These are phyloP conservation scores for Dacryopinax primogenitus DNA, from an alignment of 768 basidiomycete species.

Conservation along the genomic window DNA sequence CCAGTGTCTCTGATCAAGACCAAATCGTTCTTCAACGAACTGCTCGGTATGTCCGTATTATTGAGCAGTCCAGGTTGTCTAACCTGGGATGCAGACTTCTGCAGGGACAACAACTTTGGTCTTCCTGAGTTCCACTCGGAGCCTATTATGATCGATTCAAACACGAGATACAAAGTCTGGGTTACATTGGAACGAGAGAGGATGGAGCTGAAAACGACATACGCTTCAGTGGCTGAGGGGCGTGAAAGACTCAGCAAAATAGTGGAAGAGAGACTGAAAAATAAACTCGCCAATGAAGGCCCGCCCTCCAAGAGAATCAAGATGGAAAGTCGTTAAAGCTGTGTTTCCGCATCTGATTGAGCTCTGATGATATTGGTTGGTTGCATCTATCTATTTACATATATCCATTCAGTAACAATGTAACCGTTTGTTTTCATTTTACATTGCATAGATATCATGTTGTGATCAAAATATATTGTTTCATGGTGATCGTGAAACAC, in stretches of 20 bases:
- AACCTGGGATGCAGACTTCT: conserved; percentile 13
- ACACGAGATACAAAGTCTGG: conserved; percentile 12
- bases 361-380: no score
- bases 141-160: neutral
- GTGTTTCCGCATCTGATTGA: neutral
- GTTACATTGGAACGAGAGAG: conserved; percentile 8
- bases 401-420: no score
- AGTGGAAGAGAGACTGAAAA: conserved; percentile 29
- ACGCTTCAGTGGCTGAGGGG: conserved; percentile 29
- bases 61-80: no score
- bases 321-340: neutral
- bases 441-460: no score
- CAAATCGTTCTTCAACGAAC: conserved; percentile 6
- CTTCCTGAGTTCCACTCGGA: conserved; percentile 2
- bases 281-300: neutral
- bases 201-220: conserved; percentile 9
- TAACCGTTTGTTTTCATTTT: no score
- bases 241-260: conserved; percentile 36
- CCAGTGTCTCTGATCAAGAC: neutral
- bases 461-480: no score
- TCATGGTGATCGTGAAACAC: no score
- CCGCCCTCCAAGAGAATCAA: neutral
- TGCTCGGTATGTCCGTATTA: conserved; percentile 6
- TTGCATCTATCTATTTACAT: no score
- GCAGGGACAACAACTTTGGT: neutral